Evolutionary conservation across 2,329 filamentous ascomycete genomes (phyloP), one percentile per base, ranked within the genome.

Genomic region (Fusarium mundagurra): DNA sequence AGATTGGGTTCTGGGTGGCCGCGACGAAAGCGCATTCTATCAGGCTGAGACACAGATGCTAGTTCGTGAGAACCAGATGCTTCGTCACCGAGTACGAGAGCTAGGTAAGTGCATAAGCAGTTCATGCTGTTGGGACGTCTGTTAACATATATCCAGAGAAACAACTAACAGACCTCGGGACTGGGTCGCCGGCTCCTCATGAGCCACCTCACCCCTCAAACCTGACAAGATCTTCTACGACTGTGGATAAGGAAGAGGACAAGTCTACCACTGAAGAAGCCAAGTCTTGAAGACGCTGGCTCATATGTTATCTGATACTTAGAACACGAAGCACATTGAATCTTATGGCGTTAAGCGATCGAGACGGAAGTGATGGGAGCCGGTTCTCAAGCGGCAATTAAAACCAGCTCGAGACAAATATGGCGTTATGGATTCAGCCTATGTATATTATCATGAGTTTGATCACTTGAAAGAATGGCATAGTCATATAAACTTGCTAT

Each of bases 11-110:
- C 85, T 92, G 4, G 89, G 88, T n/a, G 89, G 88, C 13, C 86
- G 93, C 24, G 93, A 95, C 77, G 93, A 95, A 80, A 91, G 88
- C 72, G 91, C 92, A 2, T 95, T 94, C 80, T 95, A 95, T 78
- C 93, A 95, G 81, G 93, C 93, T 9, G 93, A 96, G 83, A 94
- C 93, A 3, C 92, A 94, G 82, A 94, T 90, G 83, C 83, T 96
- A 77, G 88, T 91, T 29, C 87, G 93, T 33, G 93, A 95, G 84
- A 96, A 95, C 76, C 93, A 95, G 82, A 95, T 96, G 93, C 84
- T 96, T 59, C 91, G 92, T 70, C 88, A 92, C 80, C 88, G 93
- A 55, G 93, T 95, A 67, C 87, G 92, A 41, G 93, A 95, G 77
- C 84, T 95, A 20, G 92, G 92, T 93, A 20, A 22, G 38, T n/a